Conservation (phyloP, 2,329 filamentous ascomycete genomes). For the Ustilaginoidea virens region DNA sequence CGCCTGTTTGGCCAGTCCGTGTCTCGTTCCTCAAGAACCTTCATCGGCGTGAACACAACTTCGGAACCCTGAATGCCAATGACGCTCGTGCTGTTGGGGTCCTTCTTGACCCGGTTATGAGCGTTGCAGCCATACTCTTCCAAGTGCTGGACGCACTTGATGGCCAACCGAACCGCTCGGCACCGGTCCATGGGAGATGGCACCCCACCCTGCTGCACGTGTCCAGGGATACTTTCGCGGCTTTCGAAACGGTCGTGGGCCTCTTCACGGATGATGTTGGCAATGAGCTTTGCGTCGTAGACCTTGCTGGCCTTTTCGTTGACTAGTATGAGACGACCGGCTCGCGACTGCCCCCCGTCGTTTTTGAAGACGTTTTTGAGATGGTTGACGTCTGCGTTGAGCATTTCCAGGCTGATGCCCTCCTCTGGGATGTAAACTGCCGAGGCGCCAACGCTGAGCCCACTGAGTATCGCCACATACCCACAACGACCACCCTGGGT, state of each 20-base stretch:
- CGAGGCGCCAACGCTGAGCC: slow-evolving; percentile 77
- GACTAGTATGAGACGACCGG: slow-evolving; percentile 87
- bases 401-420: slow-evolving; percentile 85
- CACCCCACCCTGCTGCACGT: slow-evolving; percentile 87
- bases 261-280: slow-evolving; percentile 90
- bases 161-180: slow-evolving; percentile 77
- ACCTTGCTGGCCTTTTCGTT: slow-evolving; percentile 88
- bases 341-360: slow-evolving; percentile 77
- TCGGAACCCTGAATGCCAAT: slow-evolving; percentile 87
- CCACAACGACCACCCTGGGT: slow-evolving; percentile 91
- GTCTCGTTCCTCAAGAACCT: slow-evolving; percentile 62
- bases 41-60: slow-evolving; percentile 76
- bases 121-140: slow-evolving; percentile 58
- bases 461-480: slow-evolving; percentile 82
- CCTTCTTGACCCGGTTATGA: slow-evolving; percentile 51
- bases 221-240: slow-evolving; percentile 78
- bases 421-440: slow-evolving; percentile 97
- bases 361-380: slow-evolving; percentile 71
- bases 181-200: slow-evolving; percentile 94
- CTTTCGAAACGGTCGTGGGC: slow-evolving; percentile 85
- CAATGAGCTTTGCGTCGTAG: slow-evolving; percentile 85
- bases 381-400: slow-evolving; percentile 78
- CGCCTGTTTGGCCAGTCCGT: slow-evolving; percentile 90
- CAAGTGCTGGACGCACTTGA: slow-evolving; percentile 86
- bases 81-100: slow-evolving; percentile 60